Evolutionary conservation across 176 grass and related monocot species (phyloP).

Genomic region (Cocos nucifera): DNA sequence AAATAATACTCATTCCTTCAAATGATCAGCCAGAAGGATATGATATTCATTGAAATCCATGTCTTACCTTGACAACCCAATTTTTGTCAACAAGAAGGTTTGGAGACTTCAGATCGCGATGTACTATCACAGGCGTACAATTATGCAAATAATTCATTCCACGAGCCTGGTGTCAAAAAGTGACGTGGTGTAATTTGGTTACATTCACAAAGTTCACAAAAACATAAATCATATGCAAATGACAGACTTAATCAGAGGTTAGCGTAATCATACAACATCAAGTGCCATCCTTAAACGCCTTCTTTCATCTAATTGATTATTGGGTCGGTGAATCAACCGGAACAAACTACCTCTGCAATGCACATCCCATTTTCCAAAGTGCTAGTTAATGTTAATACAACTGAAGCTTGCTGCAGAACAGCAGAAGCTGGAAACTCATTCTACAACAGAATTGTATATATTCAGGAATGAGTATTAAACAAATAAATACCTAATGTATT

Average conservation of each 20-base stretch:
- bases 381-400: constrained; percentile 6
- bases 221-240: no score
- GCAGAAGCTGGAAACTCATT: neutral
- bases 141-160: constrained; percentile 99
- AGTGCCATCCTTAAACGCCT: constrained; percentile 82
- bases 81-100: constrained; percentile 98
- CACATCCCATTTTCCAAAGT: constrained; percentile 9
- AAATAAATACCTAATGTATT: no score
- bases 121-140: constrained; percentile 83
- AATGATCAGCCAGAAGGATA: constrained; percentile 9
- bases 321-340: constrained; percentile 73
- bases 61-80: constrained; percentile 97
- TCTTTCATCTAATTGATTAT: constrained; percentile 85
- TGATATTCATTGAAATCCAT: constrained; percentile 18
- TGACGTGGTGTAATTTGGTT: no score
- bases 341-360: constrained; percentile 87
- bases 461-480: no score
- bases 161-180: constrained; percentile 48
- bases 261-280: constrained; percentile 65
- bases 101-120: constrained; percentile 95
- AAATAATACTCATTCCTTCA: constrained; percentile 11
- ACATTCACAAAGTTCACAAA: no score
- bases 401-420: constrained; percentile 9
- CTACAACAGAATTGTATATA: no score
- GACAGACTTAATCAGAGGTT: no score